Evolutionary conservation across 345 rosid genomes (phyloP).

Genomic region (Syzygium grande): DNA sequence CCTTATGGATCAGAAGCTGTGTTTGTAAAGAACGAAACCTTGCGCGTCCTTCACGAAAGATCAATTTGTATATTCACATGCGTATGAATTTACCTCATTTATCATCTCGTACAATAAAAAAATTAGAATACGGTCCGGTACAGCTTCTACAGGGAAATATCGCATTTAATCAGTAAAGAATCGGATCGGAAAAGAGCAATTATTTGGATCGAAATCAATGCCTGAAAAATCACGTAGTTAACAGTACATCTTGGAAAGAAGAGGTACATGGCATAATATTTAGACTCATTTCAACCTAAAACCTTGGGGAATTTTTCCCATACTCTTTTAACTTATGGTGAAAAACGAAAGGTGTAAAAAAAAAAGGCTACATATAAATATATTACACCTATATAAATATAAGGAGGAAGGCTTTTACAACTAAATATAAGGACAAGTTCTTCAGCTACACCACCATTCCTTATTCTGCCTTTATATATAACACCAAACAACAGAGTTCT

Average conservation of each 20-base stretch:
- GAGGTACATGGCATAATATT: not conserved
- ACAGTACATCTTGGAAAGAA: not conserved
- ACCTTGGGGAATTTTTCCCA: not conserved
- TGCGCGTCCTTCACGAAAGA: not conserved
- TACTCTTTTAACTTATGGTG: not conserved
- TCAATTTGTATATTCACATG: not conserved
- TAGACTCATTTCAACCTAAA: not conserved
- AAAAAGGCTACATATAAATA: not conserved
- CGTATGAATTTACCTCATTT: not conserved
- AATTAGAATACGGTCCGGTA: not conserved
- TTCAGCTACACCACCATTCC: not conserved
- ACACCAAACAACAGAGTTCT: not conserved
- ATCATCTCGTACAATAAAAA: not conserved
- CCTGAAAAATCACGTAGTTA: not conserved
- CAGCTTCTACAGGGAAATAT: not conserved
- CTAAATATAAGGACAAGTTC: not conserved
- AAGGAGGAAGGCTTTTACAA: not conserved
- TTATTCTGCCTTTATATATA: not conserved
- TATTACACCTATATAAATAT: not conserved
- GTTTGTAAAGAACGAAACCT: not conserved
- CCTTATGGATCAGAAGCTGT: not conserved
- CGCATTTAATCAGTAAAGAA: not conserved
- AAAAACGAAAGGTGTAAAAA: not conserved
- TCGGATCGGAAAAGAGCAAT: not conserved
- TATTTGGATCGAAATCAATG: not conserved